Conservation (phyloP, 306 rosid genomes). For the Dryas alaskensis region DNA sequence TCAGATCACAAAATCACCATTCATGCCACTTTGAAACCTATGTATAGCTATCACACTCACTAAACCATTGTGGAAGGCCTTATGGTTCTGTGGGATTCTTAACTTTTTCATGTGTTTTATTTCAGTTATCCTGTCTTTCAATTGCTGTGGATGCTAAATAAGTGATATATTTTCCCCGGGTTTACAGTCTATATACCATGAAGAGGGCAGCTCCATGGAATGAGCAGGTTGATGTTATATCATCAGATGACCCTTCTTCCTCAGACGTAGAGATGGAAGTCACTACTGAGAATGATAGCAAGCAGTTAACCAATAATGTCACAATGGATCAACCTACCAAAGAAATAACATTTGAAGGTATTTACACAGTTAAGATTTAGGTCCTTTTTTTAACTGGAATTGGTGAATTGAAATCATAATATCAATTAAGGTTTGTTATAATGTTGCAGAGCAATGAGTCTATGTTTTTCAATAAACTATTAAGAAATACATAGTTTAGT, state of each 20-base stretch:
- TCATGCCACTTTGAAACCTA: too few relatives aligned
- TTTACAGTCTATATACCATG: constrained; percentile 33
- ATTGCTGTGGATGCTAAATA: background rate
- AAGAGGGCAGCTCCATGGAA: constrained; percentile 59
- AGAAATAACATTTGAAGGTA: constrained; percentile 49
- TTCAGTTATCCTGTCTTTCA: background rate
- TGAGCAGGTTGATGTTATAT: constrained; percentile 39
- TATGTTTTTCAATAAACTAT: background rate
- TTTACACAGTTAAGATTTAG: background rate
- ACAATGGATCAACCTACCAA: constrained; percentile 14
- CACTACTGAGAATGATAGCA: constrained; percentile 17
- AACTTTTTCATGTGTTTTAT: background rate
- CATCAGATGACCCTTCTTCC: constrained; percentile 54
- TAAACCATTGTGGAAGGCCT: background rate
- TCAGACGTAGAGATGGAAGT: constrained; percentile 37
- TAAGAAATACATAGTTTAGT: background rate
- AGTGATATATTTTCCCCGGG: constrained; percentile 11
- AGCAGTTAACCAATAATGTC: constrained; percentile 14
- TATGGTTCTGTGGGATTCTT: background rate
- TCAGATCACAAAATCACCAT: too few relatives aligned
- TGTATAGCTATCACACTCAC: too few relatives aligned
- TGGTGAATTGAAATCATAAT: background rate
- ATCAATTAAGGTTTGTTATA: background rate
- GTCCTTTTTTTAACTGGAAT: background rate
- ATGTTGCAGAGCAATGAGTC: background rate